Percentiles rank a stretch among this genome's conserved stretches.
These are phyloP conservation scores for Irpex lacteus DNA, from an alignment of 1,284 basidiomycete species.

Conservation along the genomic window DNA sequence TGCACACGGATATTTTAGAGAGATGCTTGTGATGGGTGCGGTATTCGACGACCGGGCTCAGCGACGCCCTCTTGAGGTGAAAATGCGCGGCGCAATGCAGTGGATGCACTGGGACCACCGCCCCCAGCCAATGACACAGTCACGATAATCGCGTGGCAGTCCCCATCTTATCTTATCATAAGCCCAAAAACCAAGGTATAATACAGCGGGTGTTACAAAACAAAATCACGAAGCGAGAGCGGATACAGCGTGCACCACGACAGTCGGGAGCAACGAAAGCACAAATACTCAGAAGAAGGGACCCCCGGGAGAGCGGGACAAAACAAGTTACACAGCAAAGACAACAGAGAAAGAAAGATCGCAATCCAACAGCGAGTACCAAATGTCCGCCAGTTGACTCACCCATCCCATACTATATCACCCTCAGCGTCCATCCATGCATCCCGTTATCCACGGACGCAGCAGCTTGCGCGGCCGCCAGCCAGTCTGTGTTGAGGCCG, in stretches of 20 bases:
- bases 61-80: no score
- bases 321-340: conserved; percentile 1
- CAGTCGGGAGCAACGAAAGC: conserved; percentile 6
- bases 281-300: background rate
- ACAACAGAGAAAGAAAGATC: conserved; percentile 12
- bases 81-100: no score
- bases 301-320: background rate
- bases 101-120: conserved; percentile 5
- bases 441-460: conserved; percentile 52
- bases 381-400: background rate
- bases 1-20: background rate
- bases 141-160: background rate
- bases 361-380: conserved; percentile 1
- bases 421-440: conserved; percentile 73
- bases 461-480: conserved; percentile 64
- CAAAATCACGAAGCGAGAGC: background rate
- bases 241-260: conserved; percentile 3
- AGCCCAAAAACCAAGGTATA: conserved; percentile 1
- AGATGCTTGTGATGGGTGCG: background rate
- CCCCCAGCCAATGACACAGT: conserved; percentile 9
- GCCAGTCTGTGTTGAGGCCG: conserved; percentile 40
- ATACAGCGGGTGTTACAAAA: background rate
- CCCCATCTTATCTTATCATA: background rate
- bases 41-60: no score
- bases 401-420: conserved; percentile 47